Evolutionary conservation across 2,329 filamentous ascomycete genomes (phyloP).

Genomic region (Paraphoma sp.): DNA sequence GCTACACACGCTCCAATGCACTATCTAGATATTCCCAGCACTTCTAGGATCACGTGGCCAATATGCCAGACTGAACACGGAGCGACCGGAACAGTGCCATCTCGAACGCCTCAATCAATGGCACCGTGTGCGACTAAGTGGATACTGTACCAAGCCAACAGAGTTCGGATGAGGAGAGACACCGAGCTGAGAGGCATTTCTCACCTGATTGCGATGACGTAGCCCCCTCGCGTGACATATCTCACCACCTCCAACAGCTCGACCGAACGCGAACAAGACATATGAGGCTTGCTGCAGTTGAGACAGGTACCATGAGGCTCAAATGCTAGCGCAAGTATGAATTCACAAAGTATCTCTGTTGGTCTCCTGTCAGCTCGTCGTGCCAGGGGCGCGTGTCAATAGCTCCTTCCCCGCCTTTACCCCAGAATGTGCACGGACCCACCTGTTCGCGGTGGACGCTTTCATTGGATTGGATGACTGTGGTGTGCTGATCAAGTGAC

Average conservation of each 20-base stretch:
- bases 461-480: conserved; percentile 30
- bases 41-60: neutral
- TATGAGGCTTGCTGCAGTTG: conserved; percentile 6
- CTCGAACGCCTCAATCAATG: neutral
- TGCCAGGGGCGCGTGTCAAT: conserved; percentile 15
- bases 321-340: conserved; percentile 24
- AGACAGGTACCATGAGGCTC: conserved; percentile 19
- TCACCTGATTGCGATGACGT: conserved; percentile 12
- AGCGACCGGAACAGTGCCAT: neutral
- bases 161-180: neutral
- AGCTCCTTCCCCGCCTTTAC: conserved; percentile 29
- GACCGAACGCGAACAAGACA: conserved; percentile 4
- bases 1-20: neutral
- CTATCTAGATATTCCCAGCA: no score
- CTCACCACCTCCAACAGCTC: conserved; percentile 3
- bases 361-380: neutral
- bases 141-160: conserved; percentile 23
- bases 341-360: neutral
- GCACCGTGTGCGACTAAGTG: neutral
- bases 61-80: neutral
- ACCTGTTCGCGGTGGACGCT: conserved; percentile 35
- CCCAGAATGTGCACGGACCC: conserved; percentile 19
- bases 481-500: conserved; percentile 48
- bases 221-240: conserved; percentile 1
- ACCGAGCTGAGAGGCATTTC: conserved; percentile 23